Base-by-base conservation (phyloP, 352 stramenopile genomes). In the Peronospora destructor region DNA sequence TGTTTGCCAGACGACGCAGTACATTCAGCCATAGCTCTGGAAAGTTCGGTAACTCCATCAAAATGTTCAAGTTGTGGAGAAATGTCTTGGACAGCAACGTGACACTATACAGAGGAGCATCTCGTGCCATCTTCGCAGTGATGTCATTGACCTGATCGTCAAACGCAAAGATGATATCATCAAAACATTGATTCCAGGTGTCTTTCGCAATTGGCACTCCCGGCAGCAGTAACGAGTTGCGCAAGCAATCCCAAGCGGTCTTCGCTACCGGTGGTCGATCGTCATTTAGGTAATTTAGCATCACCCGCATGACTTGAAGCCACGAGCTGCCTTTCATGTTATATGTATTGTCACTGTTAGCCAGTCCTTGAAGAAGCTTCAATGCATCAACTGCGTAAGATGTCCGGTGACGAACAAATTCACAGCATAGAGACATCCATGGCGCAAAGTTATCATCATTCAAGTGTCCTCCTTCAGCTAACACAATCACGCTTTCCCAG, bases 1-100 rank as follows among this genome's bases (percentile, higher is more conserved):
- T 94, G 17, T 75, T 81, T 1, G 80, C 72, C 13, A 94, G 63
- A 11, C 83, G 76, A 8, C 73, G 71, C 23, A 94, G 46, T 1
- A 94, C 75, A 26, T 79, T 77, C 2, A 94, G 64, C 83, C 83
- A 94, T 30, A 94, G 63, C 8, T 75, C 67, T 6, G 70, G 59
- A 30, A 94, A 94, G 23, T 71, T 59, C 12, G 69, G 47, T 19
- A 91, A 55, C 47, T 85, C 71, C 30, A 85, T 71, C 14, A 94
- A 56, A 33, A 85, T 76, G 9, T 66, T 71, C 35, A 94, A 59
- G 35, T 94, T 85, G 67, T 94, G 82, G 14, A 94, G 59, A 43
- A 94, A 94, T 21, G 82, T 89, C 68, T 94, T 94, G 6, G 83
- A 89, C 25, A 94, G 46, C 35, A 94, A 49, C 28, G 83, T 94